These are phyloP conservation scores for Dipsacomyces acuminosporus DNA, from an alignment of 371 early-diverging fungal species.

Conservation along the genomic window DNA sequence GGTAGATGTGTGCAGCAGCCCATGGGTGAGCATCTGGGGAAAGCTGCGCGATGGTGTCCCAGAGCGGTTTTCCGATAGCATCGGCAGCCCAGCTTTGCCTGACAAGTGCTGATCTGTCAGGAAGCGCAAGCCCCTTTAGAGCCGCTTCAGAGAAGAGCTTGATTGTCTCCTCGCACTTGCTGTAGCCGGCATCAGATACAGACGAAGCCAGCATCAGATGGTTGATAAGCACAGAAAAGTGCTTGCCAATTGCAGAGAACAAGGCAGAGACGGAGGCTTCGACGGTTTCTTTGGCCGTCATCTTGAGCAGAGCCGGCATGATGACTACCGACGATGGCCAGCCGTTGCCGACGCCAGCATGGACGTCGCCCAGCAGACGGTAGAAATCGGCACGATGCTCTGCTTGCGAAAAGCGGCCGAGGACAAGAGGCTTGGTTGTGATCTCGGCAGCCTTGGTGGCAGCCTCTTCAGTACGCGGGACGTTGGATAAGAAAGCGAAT, in stretches of 20 bases:
- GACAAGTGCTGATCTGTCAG: slow-evolving; percentile 29
- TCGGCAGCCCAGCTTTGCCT: slow-evolving; percentile 28
- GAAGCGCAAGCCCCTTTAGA: slow-evolving; percentile 44
- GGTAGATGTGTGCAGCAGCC: slow-evolving; percentile 10
- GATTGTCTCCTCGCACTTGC: slow-evolving; percentile 56
- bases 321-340: slow-evolving; percentile 59
- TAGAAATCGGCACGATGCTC: slow-evolving; percentile 62
- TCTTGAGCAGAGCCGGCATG: slow-evolving; percentile 54
- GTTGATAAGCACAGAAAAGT: slow-evolving; percentile 55
- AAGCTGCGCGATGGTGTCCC: slow-evolving; percentile 29
- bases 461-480: slow-evolving; percentile 16
- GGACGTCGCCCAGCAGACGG: slow-evolving; percentile 53
- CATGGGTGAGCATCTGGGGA: background rate
- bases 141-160: slow-evolving; percentile 52
- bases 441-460: slow-evolving; percentile 18
- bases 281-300: slow-evolving; percentile 72
- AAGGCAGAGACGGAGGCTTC: slow-evolving; percentile 64
- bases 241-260: slow-evolving; percentile 60
- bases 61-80: slow-evolving; percentile 45
- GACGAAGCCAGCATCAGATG: slow-evolving; percentile 50
- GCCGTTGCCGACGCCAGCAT: slow-evolving; percentile 52
- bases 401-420: slow-evolving; percentile 28
- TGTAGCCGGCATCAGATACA: slow-evolving; percentile 55
- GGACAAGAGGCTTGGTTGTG: slow-evolving; percentile 26
- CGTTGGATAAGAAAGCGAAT: slow-evolving; percentile 19